Conservation (phyloP, 2,329 filamentous ascomycete species). For the Cadophora sp. region DNA sequence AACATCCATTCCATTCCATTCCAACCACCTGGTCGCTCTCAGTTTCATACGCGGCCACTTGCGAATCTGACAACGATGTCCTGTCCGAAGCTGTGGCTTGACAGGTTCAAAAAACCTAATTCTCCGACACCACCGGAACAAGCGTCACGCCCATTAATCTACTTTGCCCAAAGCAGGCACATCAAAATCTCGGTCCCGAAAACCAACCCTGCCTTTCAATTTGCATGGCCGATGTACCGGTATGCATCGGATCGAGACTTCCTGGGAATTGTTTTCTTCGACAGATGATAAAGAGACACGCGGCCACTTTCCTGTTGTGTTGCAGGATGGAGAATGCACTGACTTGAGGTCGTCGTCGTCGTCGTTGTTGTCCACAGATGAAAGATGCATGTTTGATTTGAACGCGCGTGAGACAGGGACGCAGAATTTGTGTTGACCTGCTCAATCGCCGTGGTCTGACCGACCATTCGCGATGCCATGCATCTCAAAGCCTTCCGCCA, state of each 20-base stretch:
- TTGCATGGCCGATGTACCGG: not conserved
- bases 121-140: not conserved
- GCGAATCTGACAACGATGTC: not conserved
- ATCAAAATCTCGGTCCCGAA: constrained; percentile 1
- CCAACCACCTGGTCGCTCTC: not conserved
- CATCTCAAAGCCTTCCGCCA: not conserved
- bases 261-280: not conserved
- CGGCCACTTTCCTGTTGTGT: not conserved
- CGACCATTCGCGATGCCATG: not conserved
- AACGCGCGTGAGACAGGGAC: not conserved
- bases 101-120: not conserved
- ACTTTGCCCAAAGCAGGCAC: not conserved
- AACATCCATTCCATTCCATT: not conserved
- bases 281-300: not conserved
- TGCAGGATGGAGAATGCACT: not conserved
- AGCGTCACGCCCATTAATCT: not conserved
- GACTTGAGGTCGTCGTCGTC: too few relatives aligned
- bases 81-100: not conserved
- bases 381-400: not conserved
- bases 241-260: not conserved
- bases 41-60: constrained; percentile 4
- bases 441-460: too few relatives aligned
- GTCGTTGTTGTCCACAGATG: not conserved
- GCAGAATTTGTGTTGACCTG: too few relatives aligned
- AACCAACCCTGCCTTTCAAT: not conserved